phyloP scores from a whole-genome alignment of 1,139 yeast genomes.

The Kodamaea sp. region DNA sequence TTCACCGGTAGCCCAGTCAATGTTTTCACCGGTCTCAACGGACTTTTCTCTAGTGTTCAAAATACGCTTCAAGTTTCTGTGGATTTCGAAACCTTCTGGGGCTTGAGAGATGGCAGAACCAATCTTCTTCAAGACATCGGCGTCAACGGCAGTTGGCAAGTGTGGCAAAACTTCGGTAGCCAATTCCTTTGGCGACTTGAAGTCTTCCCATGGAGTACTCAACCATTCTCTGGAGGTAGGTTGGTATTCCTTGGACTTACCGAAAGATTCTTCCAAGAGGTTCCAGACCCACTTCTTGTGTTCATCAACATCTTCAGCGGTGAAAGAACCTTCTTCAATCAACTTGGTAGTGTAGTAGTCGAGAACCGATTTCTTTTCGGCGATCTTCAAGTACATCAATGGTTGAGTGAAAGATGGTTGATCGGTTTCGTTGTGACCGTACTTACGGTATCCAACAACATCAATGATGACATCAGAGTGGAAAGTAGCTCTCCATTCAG shows the following conservation, averaged over 20 bases:
- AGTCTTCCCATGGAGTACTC: conserved; percentile 98
- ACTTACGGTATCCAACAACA: conserved; percentile 96
- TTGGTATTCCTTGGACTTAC: conserved; percentile 82
- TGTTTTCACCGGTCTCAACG: conserved; percentile 86
- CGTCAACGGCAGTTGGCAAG: conserved; percentile 91
- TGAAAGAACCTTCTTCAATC: conserved; percentile 82
- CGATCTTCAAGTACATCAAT: conserved; percentile 88
- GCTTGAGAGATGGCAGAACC: conserved; percentile 80
- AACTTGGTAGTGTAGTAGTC: conserved; percentile 83
- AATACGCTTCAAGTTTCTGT: conserved; percentile 95
- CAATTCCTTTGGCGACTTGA: conserved; percentile 95
- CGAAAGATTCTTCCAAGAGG: conserved; percentile 84
- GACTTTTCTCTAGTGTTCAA: conserved; percentile 84
- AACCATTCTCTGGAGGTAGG: conserved; percentile 98
- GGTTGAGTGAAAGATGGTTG: conserved; percentile 99
- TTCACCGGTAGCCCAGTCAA: conserved; percentile 99
- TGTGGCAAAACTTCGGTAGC: conserved; percentile 96
- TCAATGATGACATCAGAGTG: conserved; percentile 95
- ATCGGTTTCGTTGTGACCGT: conserved; percentile 99
- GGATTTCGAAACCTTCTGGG: conserved; percentile 89
- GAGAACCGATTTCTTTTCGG: conserved; percentile 83
- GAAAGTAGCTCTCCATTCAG: conserved; percentile 97
- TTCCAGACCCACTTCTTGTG: conserved; percentile 99
- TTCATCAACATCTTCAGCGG: conserved; percentile 87
- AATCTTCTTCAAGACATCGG: conserved; percentile 66